Evolutionary conservation across 163 green algal genomes (phyloP).

Genomic region (Scenedesmus sp.): DNA sequence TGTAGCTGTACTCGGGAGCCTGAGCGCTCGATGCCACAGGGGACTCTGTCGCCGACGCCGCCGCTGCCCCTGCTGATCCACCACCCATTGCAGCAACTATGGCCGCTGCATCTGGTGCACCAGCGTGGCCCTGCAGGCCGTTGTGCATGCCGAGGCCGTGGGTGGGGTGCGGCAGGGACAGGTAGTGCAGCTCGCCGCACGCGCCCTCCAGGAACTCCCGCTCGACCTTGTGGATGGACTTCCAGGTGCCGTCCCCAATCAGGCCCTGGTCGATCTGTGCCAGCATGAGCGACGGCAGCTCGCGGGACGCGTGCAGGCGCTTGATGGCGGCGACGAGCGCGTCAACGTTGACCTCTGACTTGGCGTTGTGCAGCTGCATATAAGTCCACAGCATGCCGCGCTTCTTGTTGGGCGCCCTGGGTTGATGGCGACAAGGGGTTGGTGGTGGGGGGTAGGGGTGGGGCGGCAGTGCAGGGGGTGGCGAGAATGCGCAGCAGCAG

Average conservation of each 20-base stretch:
- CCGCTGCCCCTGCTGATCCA: background rate
- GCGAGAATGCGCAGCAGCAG: background rate
- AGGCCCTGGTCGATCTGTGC: slow-evolving; percentile 22
- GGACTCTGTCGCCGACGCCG: background rate
- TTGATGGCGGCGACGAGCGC: slow-evolving; percentile 11
- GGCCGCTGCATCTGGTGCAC: no score
- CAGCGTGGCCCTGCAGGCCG: background rate
- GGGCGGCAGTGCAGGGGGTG: background rate
- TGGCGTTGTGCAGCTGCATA: slow-evolving; percentile 50
- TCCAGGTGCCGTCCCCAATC: background rate
- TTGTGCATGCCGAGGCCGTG: background rate
- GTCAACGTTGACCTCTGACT: slow-evolving; percentile 21
- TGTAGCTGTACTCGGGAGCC: slow-evolving; percentile 1
- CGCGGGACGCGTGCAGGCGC: slow-evolving; percentile 17
- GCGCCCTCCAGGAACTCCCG: slow-evolving; percentile 41
- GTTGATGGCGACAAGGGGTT: background rate
- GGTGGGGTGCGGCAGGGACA: background rate
- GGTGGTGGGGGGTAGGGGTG: background rate
- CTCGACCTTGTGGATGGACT: slow-evolving; percentile 32
- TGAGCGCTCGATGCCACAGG: slow-evolving; percentile 3
- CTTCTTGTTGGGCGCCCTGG: slow-evolving; percentile 57
- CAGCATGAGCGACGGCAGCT: slow-evolving; percentile 24
- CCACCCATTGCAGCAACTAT: no score
- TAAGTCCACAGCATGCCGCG: slow-evolving; percentile 57
- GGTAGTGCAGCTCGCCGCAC: slow-evolving; percentile 2